Evolutionary conservation across 768 basidiomycete species (phyloP), one percentile per base, ranked within the genome.

Genomic region (Amyloporia xantha): DNA sequence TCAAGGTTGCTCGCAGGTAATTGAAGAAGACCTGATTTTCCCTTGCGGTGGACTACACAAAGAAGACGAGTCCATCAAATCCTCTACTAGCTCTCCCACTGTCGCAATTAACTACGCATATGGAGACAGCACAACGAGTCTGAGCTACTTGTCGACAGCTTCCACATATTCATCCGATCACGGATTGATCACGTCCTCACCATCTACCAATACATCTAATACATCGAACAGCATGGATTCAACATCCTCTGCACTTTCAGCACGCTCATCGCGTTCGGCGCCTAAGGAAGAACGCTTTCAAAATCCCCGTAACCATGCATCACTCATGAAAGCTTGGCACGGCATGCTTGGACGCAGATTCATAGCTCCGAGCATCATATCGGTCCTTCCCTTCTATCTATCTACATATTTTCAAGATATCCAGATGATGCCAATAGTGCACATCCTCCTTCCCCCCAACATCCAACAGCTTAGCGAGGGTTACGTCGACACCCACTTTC

Each of bases 21-120:
- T 86, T 30, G 86, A 86, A 61, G 86, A 89, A 50, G 84, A 86
- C 58, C 71, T 81, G 5, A 71, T 86, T 41, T 88, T 88, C 59
- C 86, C 86, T 6, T 78, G 71, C 51, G 61, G 64, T n/a, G 25
- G 24, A 2, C 2, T 33, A 11, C 25, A 33, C 17, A 41, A 30
- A 20, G 27, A 33, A 33, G 30, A 33, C 6, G 15, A 43, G 21
- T 19, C 36, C 19, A n/a, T n/a, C n/a, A 51, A 44, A 19, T 27
- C 15, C 25, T 50, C 49, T 33, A 21, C 47, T 10, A 17, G n/a
- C 9, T 41, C 21, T 5, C 30, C 39, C 12, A 48, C 23, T 36
- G 23, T 35, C 4, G 17, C 27, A 15, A 24, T 46, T 21, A 27
- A 30, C 24, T 20, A 10, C 23, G n/a, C 7, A 47, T 48, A 27